phyloP scores from a whole-genome alignment of 345 rosid genomes.

The Eucalyptus erythrocorys region DNA sequence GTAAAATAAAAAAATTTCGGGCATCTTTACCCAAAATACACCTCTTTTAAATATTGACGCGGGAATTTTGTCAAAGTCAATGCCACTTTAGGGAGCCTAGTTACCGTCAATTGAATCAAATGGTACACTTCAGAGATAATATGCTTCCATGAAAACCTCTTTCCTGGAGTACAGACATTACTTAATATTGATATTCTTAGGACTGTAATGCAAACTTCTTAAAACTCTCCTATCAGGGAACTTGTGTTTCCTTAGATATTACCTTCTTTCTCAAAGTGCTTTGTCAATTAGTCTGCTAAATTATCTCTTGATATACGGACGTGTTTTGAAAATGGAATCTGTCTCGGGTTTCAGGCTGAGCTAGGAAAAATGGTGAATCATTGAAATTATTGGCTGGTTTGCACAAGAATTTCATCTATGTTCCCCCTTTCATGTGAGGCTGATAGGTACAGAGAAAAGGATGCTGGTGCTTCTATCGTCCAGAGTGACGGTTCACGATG shows the following conservation, averaged over 20 bases:
- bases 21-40: neutral
- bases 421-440: neutral
- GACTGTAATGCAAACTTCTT: neutral
- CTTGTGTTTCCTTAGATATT: neutral
- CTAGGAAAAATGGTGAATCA: neutral
- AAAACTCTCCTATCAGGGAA: neutral
- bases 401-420: too few species aligned
- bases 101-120: too few species aligned
- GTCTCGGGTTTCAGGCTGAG: neutral
- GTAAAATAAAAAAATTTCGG: too few species aligned
- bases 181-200: neutral
- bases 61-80: too few species aligned
- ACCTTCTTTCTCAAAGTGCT: neutral
- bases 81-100: too few species aligned
- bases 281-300: neutral
- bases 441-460: neutral
- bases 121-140: too few species aligned
- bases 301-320: neutral
- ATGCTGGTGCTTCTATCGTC: too few species aligned
- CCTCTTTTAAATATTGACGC: neutral
- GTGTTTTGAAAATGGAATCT: too few species aligned
- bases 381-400: too few species aligned
- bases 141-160: too few species aligned
- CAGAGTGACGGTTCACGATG: too few species aligned
- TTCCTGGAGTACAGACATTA: neutral